These are phyloP conservation scores for Scutellaria barbata DNA, from an alignment of 257 asterid genomes.

Conservation along the genomic window DNA sequence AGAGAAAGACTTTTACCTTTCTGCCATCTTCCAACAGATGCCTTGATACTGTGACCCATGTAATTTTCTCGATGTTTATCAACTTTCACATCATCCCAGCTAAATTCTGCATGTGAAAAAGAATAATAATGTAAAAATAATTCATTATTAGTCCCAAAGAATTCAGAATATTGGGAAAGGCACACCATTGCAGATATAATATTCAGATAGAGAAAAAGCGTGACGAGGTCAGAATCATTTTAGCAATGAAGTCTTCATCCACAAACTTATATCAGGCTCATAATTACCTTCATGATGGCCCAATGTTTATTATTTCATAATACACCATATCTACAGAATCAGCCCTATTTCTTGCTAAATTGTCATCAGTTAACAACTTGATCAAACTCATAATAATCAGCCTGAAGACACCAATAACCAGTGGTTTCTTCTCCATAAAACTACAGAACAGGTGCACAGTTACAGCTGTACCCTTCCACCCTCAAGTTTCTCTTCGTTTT, in stretches of 20 bases:
- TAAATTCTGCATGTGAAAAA: slow-evolving; percentile 68
- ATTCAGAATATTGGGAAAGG: neutral
- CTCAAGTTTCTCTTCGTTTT: neutral
- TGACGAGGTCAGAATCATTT: neutral
- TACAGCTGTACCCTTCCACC: neutral
- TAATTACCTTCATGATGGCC: neutral
- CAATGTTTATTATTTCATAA: neutral
- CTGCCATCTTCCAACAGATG: slow-evolving; percentile 99
- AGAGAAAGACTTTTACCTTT: slow-evolving; percentile 60
- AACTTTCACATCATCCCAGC: slow-evolving; percentile 96
- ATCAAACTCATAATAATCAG: neutral
- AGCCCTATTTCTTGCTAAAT: neutral
- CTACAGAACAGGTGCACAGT: neutral
- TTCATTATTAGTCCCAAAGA: slow-evolving; percentile 3
- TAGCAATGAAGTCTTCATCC: neutral
- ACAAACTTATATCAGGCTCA: slow-evolving; percentile 1
- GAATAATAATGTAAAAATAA: neutral
- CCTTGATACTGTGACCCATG: slow-evolving; percentile 93
- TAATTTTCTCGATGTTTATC: slow-evolving; percentile 96
- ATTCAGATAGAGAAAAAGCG: neutral
- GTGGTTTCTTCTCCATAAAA: neutral
- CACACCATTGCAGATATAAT: neutral
- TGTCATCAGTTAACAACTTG: neutral
- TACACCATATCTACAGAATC: slow-evolving; percentile 4
- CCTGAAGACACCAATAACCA: neutral